These are phyloP conservation scores for Panicum virgatum DNA, from an alignment of 202 grass and related monocot species.

Conservation along the genomic window DNA sequence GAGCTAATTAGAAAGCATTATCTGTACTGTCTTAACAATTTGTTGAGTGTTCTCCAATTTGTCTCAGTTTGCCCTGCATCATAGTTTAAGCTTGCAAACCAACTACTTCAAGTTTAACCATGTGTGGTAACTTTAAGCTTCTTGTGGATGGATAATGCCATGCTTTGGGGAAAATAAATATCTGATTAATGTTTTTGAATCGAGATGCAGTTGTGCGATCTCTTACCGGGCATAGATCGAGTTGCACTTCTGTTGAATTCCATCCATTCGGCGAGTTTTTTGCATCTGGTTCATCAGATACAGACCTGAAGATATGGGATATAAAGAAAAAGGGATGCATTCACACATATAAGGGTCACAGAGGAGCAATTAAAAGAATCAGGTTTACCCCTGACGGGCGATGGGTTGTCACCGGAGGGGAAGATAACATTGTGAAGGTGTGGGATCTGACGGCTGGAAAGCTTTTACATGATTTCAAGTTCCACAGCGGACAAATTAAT, in stretches of 20 bases:
- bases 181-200: constrained; percentile 41
- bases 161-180: constrained; percentile 1
- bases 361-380: constrained; percentile 68
- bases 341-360: constrained; percentile 92
- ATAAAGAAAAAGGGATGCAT: constrained; percentile 99
- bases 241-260: constrained; percentile 85
- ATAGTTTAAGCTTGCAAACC: neutral
- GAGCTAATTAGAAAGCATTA: constrained; percentile 10
- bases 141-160: neutral
- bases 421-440: constrained; percentile 89
- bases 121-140: neutral
- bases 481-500: constrained; percentile 70
- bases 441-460: constrained; percentile 99
- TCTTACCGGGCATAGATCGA: constrained; percentile 76
- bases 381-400: constrained; percentile 96
- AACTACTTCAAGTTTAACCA: constrained; percentile 15
- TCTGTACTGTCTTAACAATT: neutral
- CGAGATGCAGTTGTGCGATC: constrained; percentile 79
- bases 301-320: constrained; percentile 97
- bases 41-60: neutral
- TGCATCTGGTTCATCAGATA: constrained; percentile 91
- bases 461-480: constrained; percentile 96
- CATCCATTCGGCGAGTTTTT: constrained; percentile 99
- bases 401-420: constrained; percentile 96
- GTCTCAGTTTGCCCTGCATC: neutral